Evolutionary conservation across 805 yeast genomes (phyloP), one percentile per base, ranked within the genome.

Genomic region (Grigorovia jiainica): DNA sequence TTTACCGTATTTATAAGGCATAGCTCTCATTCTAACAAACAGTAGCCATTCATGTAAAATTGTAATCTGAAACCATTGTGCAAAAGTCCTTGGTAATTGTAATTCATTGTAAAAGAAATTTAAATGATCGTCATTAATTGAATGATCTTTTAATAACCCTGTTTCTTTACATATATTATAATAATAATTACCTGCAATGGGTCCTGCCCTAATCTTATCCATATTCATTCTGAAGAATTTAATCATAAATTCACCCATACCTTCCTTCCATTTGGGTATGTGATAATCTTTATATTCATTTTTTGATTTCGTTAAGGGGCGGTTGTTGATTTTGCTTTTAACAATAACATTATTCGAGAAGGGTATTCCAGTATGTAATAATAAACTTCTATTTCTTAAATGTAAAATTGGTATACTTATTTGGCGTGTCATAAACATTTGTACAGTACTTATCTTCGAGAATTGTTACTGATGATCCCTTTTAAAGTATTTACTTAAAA

Each of bases 21-120:
- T 73, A 8, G 94, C 94, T 61, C 99, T 78, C 96, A 92, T 89
- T 58, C 98, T 79, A 15, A 85, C 95, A 50, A 82, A 82, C 36
- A 92, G 70, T 56, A 92, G 79, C 99, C 99, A 92, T 45, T 85
- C 78, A 62, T 92, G 98, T 50, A 92, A 70, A 1, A 82, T 70
- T 6, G 95, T 84, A 47, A 92, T 82, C 64, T 90, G 97, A 61
- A 82, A 90, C 95, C 96, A 90, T 62, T 87, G 95, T n/a, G 90
- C 78, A 57, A 90, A 89, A 1, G 97, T 82, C 57, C 75, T 72
- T 29, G 95, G 95, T 55, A 92, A 67, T 20, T 76, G 80, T 43
- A 92, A 67, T 10, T 89, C 83, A 42, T 85, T 83, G 58, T 87
- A 92, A 71, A 87, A 92, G 58, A 86, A 92, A 42, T 67, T 68